Base-by-base conservation (phyloP, 805 yeast genomes). In the Naumovozyma dairenensis region DNA sequence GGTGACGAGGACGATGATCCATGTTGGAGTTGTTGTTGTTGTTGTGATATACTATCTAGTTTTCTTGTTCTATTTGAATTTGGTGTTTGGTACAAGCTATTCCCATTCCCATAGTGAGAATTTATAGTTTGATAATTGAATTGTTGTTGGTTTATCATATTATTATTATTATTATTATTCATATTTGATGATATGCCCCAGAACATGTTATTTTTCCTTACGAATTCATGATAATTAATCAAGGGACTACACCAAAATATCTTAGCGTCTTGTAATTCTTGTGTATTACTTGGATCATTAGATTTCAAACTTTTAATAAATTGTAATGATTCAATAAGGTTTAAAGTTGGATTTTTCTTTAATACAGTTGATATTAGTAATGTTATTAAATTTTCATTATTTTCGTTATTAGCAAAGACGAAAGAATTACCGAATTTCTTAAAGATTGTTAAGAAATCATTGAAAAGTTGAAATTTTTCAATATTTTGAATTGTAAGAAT, bases 371-470 rank as follows among this genome's bases (percentile, higher is more conserved):
- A 54, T 2, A 49, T 42, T 21, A 57, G 32, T 19, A 56, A 31
- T 3, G 51, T 42, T 3, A 45, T 38, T 16, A 57, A 22, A 6
- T 48, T 43, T 25, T 46, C 55, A 32, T 55, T 57, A 32, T 47
- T 48, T 6, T 53, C 55, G 28, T 43, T 39, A 19, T 51, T 39
- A 6, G 52, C 43, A 16, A 53, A 51, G 2, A 56, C 41, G 3
- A 45, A 44, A 16, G 34, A 35, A 20, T 49, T 48, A 3, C 49
- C 48, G 14, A 20, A 46, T 36, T 6, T 29, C 29, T 49, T 51
- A 25, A 56, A 45, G 4, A 54, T 24, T 1, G 51, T 46, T 8
- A 56, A 32, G 20, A 56, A 36, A 30, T 57, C 61, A 33, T 55
- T 55, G 29, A 55, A 51, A 7, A 34, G 31, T 31, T 43, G 42